Evolutionary conservation across 495 filamentous ascomycete species (phyloP), one percentile per base, ranked within the genome.

Genomic region (Penicillium taxi): DNA sequence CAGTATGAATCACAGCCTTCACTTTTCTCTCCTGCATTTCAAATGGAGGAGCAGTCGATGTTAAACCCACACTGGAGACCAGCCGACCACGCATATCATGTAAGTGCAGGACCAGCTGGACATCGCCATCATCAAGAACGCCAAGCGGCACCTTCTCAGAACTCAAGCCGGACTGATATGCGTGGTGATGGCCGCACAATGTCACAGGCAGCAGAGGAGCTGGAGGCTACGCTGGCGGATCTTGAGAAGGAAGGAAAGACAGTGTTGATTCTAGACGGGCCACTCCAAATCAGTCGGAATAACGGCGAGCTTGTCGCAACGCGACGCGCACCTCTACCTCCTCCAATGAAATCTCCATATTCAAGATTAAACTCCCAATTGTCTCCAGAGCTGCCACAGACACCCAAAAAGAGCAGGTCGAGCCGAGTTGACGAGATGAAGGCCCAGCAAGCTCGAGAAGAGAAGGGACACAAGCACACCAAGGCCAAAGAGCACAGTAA

Each of bases 231-330:
- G 6, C 23, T 11, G 14, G 20, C 17, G 9, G 11, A 19, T 7
- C 27, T 17, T 9, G 17, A 15, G 12, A 5, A 26, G 23, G 23
- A 37, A 13, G 25, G 34, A 7, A 26, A 29, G 7, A 50, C 45
- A 17, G 30, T 51, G n/a, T 42, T 52, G 9, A 34, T 51, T 12
- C 37, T 60, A 16, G 53, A 56, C 14, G 37, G 44, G 6, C 61
- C 64, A 19, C 38, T 66, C 26, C 59, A 64, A 31, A 58, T 64
- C 29, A 61, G 61, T 36, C 56, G 61, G 26, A 55, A 61, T 9
- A 55, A 57, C 22, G 58, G 59, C 32, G 60, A 60, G 21, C 52
- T 65, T 47, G 52, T 61, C 9, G 49, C 66, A 3, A 61, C 53
- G 6, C 58, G 66, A 12, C 50, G 56, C 11, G 53, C 64, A 6